These are phyloP conservation scores for Cladosporium velox DNA, from an alignment of 2,329 filamentous ascomycete genomes.

Conservation along the genomic window DNA sequence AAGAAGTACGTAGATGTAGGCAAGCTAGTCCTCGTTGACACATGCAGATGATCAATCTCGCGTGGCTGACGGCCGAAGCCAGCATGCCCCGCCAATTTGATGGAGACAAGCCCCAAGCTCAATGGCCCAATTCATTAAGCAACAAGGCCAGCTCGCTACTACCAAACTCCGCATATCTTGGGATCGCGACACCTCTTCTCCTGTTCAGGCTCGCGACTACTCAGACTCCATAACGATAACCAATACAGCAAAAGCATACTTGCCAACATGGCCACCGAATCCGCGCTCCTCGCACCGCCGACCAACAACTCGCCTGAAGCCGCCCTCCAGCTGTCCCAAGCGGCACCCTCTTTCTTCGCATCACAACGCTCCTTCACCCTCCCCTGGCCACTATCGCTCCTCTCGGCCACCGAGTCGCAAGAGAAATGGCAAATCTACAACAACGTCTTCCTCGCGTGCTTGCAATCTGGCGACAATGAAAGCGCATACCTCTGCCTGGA, in stretches of 20 bases:
- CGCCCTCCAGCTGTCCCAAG: slow-evolving; percentile 51
- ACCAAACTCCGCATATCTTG: background rate
- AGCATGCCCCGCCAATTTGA: slow-evolving; percentile 13
- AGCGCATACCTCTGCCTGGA: slow-evolving; percentile 75
- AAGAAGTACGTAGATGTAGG: background rate
- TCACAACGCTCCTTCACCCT: slow-evolving; percentile 39
- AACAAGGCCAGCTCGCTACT: slow-evolving; percentile 1
- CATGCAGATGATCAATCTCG: slow-evolving; percentile 16
- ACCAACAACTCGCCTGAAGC: slow-evolving; percentile 41
- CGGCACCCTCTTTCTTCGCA: slow-evolving; percentile 43
- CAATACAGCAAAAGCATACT: background rate
- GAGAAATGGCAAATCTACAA: slow-evolving; percentile 86
- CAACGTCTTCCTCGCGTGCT: slow-evolving; percentile 79
- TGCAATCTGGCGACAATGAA: slow-evolving; percentile 80
- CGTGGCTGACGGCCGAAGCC: slow-evolving; percentile 6
- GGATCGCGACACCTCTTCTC: background rate
- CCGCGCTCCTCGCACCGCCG: slow-evolving; percentile 45
- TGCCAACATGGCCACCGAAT: slow-evolving; percentile 28
- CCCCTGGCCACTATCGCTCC: slow-evolving; percentile 55
- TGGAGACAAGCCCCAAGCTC: slow-evolving; percentile 13
- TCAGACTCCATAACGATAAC: background rate
- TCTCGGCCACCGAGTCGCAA: slow-evolving; percentile 64
- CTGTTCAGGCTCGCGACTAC: background rate
- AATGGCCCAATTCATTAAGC: slow-evolving; percentile 12
- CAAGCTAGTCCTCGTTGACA: slow-evolving; percentile 8